These are phyloP conservation scores for Scytalidium sp. DNA, from an alignment of 2,329 filamentous ascomycete genomes.

Conservation along the genomic window DNA sequence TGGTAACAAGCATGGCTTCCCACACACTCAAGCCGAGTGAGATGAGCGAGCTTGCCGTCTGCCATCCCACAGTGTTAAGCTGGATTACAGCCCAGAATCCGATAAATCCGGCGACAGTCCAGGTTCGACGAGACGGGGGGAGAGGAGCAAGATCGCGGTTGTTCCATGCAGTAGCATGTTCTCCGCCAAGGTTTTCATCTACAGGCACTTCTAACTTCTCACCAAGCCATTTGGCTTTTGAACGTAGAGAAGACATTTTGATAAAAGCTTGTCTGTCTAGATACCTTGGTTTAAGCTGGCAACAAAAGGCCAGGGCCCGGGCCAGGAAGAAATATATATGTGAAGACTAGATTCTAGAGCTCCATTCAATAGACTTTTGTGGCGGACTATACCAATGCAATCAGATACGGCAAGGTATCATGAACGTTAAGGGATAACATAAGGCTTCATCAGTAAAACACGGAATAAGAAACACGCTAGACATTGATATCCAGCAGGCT, in stretches of 20 bases:
- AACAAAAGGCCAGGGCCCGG: neutral
- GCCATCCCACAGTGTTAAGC: slow-evolving; percentile 19
- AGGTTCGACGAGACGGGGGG: slow-evolving; percentile 34
- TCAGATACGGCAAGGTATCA: no score
- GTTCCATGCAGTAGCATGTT: slow-evolving; percentile 23
- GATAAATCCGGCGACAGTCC: slow-evolving; percentile 33
- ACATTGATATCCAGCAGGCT: neutral
- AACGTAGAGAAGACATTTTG: neutral
- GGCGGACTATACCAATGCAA: neutral
- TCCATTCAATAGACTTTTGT: neutral
- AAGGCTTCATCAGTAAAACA: no score
- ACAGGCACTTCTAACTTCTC: neutral
- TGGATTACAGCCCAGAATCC: slow-evolving; percentile 38
- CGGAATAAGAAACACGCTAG: neutral
- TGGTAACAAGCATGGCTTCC: slow-evolving; percentile 36
- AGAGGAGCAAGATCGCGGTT: slow-evolving; percentile 38
- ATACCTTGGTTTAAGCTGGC: neutral
- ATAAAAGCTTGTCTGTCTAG: neutral
- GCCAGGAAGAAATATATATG: neutral
- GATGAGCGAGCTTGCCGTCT: slow-evolving; percentile 36
- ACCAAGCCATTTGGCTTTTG: neutral
- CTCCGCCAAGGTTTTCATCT: neutral
- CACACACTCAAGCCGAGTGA: slow-evolving; percentile 36
- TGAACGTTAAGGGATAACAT: no score
- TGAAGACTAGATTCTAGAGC: neutral